These are phyloP conservation scores for Xylaria sp. DNA, from an alignment of 2,329 filamentous ascomycete genomes.

Conservation along the genomic window DNA sequence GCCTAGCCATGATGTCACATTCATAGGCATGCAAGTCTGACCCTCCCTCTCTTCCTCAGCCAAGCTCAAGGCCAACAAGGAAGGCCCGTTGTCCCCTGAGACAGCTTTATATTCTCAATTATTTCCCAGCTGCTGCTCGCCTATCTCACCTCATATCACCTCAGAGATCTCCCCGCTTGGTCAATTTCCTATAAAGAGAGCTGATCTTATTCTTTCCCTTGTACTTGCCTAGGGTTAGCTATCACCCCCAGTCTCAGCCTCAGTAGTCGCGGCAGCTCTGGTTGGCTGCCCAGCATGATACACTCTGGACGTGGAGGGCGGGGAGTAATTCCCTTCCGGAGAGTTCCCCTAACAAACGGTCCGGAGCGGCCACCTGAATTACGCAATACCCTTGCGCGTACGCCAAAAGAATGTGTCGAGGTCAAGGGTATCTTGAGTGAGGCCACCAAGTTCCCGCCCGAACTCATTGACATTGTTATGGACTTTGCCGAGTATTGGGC, in stretches of 20 bases:
- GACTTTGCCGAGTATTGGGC: constrained; percentile 69
- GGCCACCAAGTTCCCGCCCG: constrained; percentile 54
- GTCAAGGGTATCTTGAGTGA: constrained; percentile 55
- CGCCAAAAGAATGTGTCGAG: constrained; percentile 52
- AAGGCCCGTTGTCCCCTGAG: background rate
- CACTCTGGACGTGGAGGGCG: constrained; percentile 30
- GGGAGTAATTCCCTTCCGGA: constrained; percentile 22
- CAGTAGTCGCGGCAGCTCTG: background rate
- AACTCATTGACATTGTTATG: constrained; percentile 61
- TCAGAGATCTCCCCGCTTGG: background rate
- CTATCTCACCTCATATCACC: background rate
- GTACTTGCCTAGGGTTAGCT: background rate
- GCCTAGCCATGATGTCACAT: constrained; percentile 6
- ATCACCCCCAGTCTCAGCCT: constrained; percentile 9
- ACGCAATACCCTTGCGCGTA: constrained; percentile 27
- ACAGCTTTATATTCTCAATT: too few species aligned
- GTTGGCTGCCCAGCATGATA: constrained; percentile 30
- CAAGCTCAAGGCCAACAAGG: background rate
- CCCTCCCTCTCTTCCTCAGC: too few species aligned
- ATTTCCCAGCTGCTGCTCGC: too few species aligned
- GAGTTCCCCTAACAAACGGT: constrained; percentile 15
- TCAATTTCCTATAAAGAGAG: background rate
- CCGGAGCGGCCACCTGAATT: constrained; percentile 16
- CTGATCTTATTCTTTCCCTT: background rate
- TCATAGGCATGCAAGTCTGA: background rate